A percentile compares a stretch with the other conserved stretches of the same genome.
Evolutionary conservation across 495 filamentous ascomycete genomes (phyloP).

Genomic region (Cairneyella variabilis): DNA sequence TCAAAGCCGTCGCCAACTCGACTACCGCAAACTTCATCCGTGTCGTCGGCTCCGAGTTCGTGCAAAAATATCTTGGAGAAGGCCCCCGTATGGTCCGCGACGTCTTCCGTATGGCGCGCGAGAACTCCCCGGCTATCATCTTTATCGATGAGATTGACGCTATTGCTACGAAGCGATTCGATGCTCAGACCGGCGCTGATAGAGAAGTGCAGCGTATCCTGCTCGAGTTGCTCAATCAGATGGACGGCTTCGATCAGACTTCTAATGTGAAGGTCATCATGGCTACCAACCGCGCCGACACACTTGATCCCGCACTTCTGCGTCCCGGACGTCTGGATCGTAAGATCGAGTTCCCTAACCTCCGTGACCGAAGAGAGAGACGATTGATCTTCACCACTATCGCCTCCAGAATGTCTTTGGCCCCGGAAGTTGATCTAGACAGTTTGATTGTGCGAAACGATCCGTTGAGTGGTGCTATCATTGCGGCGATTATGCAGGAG

Average conservation of each 20-base stretch:
- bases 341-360: conserved; percentile 95
- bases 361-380: conserved; percentile 88
- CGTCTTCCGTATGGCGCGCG: conserved; percentile 97
- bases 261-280: conserved; percentile 99
- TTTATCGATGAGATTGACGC: conserved; percentile 99
- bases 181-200: conserved; percentile 95
- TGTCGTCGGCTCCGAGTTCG: conserved; percentile 96
- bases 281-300: conserved; percentile 98
- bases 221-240: conserved; percentile 95
- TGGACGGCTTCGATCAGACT: conserved; percentile 99
- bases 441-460: conserved; percentile 95
- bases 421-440: conserved; percentile 94
- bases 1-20: conserved; percentile 97
- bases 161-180: conserved; percentile 98
- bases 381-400: conserved; percentile 96
- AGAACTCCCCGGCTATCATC: conserved; percentile 97
- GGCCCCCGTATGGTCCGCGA: conserved; percentile 98
- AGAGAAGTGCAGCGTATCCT: conserved; percentile 97
- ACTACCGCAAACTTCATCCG: conserved; percentile 98
- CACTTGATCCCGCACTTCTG: conserved; percentile 88
- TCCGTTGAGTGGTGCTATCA: conserved; percentile 89
- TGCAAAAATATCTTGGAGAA: conserved; percentile 97
- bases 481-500: conserved; percentile 99
- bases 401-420: conserved; percentile 91
- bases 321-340: conserved; percentile 93